Evolutionary conservation across 2,329 filamentous ascomycete species (phyloP), one percentile per base, ranked within the genome.

Genomic region (Claviceps sp.): DNA sequence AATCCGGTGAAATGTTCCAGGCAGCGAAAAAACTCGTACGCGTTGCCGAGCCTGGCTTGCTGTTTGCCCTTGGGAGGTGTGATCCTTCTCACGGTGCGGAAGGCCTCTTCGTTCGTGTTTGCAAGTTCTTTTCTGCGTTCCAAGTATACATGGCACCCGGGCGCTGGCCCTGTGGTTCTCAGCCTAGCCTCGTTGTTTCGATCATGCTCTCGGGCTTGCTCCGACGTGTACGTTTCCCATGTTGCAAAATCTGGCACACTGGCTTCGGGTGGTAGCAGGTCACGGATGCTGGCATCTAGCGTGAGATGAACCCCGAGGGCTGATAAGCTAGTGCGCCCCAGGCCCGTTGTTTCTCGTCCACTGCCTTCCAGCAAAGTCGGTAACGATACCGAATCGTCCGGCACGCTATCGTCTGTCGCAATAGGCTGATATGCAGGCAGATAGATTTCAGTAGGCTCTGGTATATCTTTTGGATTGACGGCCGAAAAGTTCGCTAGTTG

Each of bases 1-100:
- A 73, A 84, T 0, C 69, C 60, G 2, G 78, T 76, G 60, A 82
- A 73, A 26, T 72, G 62, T 58, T 84, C 81, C 19, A 84, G 69
- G 57, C 79, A 77, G 50, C 78, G 77, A 65, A 77, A 84, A 64
- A 84, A 84, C 63, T 84, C 81, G 58, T 82, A 84, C 5, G 77
- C 74, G 57, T 82, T 82, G 14, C 81, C 81, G 7, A 84, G 65
- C 6, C 80, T 75, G 34, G 74, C 72, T 39, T 75, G 69, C 46
- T 71, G 66, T 59, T 75, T 73, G 42, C 80, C 81, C 42, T 72
- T 73, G 38, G 73, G 71, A 1, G 76, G 68, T 5, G 73, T 71
- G n/a, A 82, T 68, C 45, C 81, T 74, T 24, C 80, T 75, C 51
- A 84, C 74, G 1, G 78, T 78, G 26, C 79, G 75, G 61, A 81